These are phyloP conservation scores for Starmerella kuoi DNA, from an alignment of 805 yeast species.

Conservation along the genomic window DNA sequence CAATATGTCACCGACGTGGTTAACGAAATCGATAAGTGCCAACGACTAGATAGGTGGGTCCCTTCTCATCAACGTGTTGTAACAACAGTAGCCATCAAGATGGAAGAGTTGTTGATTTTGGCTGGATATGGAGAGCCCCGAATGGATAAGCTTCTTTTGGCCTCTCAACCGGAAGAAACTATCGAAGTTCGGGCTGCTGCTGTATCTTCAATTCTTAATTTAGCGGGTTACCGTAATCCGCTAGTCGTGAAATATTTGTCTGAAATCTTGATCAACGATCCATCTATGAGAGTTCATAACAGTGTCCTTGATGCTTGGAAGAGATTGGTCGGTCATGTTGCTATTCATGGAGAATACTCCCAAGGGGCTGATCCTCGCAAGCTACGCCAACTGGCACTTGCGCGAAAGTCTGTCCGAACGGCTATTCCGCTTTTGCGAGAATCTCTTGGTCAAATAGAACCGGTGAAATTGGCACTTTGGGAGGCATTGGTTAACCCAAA, in stretches of 20 bases:
- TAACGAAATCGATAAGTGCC: constrained; percentile 59
- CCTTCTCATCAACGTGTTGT: constrained; percentile 56
- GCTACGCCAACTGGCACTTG: constrained; percentile 49
- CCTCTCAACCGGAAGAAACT: constrained; percentile 38
- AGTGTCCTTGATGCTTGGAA: constrained; percentile 39
- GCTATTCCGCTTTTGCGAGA: constrained; percentile 53
- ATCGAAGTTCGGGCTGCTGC: constrained; percentile 53
- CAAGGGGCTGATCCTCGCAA: neutral
- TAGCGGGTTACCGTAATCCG: constrained; percentile 67
- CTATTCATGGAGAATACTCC: constrained; percentile 41
- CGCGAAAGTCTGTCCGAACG: constrained; percentile 53
- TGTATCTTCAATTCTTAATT: constrained; percentile 50
- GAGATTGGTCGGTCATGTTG: constrained; percentile 51
- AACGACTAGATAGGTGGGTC: constrained; percentile 74
- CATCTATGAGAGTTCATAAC: constrained; percentile 40
- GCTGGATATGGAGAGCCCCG: constrained; percentile 42
- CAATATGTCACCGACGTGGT: constrained; percentile 38
- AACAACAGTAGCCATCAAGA: constrained; percentile 44
- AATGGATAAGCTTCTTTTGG: constrained; percentile 43
- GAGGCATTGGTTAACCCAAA: constrained; percentile 46
- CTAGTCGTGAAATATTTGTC: constrained; percentile 51
- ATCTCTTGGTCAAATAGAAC: constrained; percentile 40
- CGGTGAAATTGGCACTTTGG: constrained; percentile 57
- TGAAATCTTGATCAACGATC: constrained; percentile 43
- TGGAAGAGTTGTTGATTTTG: constrained; percentile 47